phyloP scores from a whole-genome alignment of 148 eudicot species.

The Vaccinium macrocarpon region DNA sequence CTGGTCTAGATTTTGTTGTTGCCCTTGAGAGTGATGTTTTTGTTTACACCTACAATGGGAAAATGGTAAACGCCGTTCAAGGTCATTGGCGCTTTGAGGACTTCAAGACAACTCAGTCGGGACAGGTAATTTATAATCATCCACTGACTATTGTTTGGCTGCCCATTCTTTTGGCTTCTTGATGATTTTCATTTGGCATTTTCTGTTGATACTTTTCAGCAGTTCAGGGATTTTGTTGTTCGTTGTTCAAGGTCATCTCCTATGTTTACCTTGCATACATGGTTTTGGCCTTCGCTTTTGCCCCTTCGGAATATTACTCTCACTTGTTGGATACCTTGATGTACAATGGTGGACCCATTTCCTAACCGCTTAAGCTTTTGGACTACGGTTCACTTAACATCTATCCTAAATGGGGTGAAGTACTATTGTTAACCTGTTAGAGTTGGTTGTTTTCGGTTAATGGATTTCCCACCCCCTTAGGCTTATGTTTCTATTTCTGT shows the following conservation, averaged over 20 bases:
- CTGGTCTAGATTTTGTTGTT: constrained; percentile 86
- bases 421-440: background rate
- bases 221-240: too few species aligned
- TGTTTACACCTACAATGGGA: constrained; percentile 90
- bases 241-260: too few species aligned
- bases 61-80: constrained; percentile 97
- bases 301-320: too few species aligned
- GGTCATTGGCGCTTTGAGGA: constrained; percentile 91
- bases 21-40: constrained; percentile 87
- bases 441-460: too few species aligned
- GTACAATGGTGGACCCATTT: too few species aligned
- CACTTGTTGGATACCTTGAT: too few species aligned
- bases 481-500: background rate
- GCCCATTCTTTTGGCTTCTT: background rate
- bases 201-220: too few species aligned
- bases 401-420: too few species aligned
- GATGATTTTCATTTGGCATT: background rate
- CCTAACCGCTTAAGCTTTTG: too few species aligned
- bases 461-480: background rate
- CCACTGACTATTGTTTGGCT: background rate
- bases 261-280: too few species aligned
- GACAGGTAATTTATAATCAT: constrained; percentile 53
- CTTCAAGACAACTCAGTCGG: constrained; percentile 83
- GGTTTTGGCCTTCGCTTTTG: too few species aligned
- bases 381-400: too few species aligned